phyloP scores from a whole-genome alignment of 306 rosid species.

The Quercus variabilis region DNA sequence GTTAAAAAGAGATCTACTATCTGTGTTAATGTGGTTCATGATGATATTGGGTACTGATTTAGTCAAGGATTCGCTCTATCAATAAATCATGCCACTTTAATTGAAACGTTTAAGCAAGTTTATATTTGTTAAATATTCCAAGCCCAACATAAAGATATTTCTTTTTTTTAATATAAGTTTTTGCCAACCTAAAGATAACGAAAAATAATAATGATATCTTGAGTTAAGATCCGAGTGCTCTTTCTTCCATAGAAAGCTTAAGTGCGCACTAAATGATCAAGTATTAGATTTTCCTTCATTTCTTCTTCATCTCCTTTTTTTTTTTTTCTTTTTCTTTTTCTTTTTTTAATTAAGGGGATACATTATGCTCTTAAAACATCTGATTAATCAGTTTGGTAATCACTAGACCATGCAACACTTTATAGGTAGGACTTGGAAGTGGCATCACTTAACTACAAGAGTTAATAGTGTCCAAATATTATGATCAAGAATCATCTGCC shows the following conservation, averaged over 20 bases:
- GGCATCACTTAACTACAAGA: too few species aligned
- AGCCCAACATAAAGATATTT: background rate
- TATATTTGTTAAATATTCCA: background rate
- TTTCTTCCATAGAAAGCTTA: background rate
- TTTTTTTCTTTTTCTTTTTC: too few species aligned
- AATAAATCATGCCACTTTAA: background rate
- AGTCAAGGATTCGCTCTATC: constrained; percentile 9
- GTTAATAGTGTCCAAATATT: too few species aligned
- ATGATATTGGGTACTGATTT: constrained; percentile 1
- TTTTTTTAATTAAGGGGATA: too few species aligned
- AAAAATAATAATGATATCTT: background rate
- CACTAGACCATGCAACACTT: too few species aligned
- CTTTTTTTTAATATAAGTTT: too few species aligned
- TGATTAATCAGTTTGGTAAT: too few species aligned
- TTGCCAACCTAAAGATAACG: background rate
- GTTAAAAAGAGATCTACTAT: constrained; percentile 5
- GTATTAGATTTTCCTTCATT: too few species aligned
- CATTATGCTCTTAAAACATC: too few species aligned
- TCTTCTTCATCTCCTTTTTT: too few species aligned
- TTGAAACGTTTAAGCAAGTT: background rate
- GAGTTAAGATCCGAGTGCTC: background rate
- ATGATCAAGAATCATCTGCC: too few species aligned
- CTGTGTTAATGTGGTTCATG: background rate
- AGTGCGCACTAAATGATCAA: background rate
- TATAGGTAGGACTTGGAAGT: too few species aligned